Evolutionary conservation across 768 basidiomycete genomes (phyloP), one percentile per base, ranked within the genome.

Genomic region (Lanmaoa rubissima): DNA sequence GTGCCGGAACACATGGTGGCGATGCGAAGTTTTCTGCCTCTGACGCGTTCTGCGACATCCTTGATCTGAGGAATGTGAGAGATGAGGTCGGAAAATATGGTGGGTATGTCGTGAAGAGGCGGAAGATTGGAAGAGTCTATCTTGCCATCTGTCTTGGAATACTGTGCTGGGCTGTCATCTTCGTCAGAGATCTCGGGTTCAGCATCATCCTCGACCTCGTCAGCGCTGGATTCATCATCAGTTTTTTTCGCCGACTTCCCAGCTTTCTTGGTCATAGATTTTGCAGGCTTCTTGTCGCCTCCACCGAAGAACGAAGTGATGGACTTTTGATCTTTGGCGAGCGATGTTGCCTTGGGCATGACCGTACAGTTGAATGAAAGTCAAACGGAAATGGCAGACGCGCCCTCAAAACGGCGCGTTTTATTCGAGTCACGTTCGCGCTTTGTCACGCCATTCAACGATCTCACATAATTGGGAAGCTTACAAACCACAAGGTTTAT

Each of bases 1-100:
- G 95, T 98, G 26, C 95, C 95, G 41, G 94, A 96, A 73, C 90
- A 97, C 95, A 98, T 98, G 12, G 95, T 98, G 5, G 94, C 95
- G 57, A 98, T 84, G 71, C 94, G 89, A 69, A 98, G 77, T 65
- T 90, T 93, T 56, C 94, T 83, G 2, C 94, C 93, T 55, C 79
- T 72, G 47, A 92, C 74, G 44, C 78, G 86, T 62, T 86, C 78
- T 17, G 82, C 86, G 41, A 92, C 84, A 2, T 75, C 75, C 65
- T 84, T 82, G 59, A 92, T 83, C 52, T 84, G 75, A 13, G 88
- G 82, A 40, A 86, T 80, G 62, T 77, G 83, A 47, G 79, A 74
- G 59, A 92, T 79, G 42, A 94, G 78, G 72, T 94, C 87, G 54
- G 79, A 76, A 70, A 94, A 94, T 63, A 94, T 92, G 52, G 81